phyloP scores from a whole-genome alignment of 108 stramenopile species.

The Schizochytrium sp. region DNA sequence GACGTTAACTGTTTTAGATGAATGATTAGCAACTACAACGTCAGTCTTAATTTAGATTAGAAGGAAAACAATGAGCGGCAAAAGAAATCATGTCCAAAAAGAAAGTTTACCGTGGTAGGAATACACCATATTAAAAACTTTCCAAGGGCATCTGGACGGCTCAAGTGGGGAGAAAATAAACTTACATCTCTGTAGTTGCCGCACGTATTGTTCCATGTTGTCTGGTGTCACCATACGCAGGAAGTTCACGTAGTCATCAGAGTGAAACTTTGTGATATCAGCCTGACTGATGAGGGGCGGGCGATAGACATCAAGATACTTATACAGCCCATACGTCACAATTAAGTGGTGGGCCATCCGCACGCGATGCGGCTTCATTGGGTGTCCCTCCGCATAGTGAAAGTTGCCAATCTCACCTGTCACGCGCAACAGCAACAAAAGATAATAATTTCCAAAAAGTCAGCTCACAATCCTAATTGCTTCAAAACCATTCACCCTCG shows the following conservation, averaged over 20 bases:
- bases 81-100: neutral
- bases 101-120: neutral
- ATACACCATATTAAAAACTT: neutral
- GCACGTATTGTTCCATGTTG: constrained; percentile 91
- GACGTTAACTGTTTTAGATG: constrained; percentile 82
- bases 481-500: too few species aligned
- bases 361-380: constrained; percentile 99
- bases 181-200: constrained; percentile 81
- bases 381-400: constrained; percentile 96
- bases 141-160: neutral
- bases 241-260: constrained; percentile 99
- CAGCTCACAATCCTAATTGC: too few species aligned
- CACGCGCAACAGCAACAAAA: too few species aligned
- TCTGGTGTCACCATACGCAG: constrained; percentile 96
- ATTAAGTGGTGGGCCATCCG: constrained; percentile 99
- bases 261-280: constrained; percentile 96
- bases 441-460: too few species aligned
- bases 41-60: constrained; percentile 59
- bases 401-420: constrained; percentile 62
- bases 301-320: constrained; percentile 96
- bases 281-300: constrained; percentile 92
- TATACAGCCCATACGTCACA: constrained; percentile 97
- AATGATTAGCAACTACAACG: too few species aligned
- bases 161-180: neutral
- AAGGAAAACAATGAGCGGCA: neutral